Conservation (phyloP, 1,284 basidiomycete genomes). For the Rugosomyces carneus region DNA sequence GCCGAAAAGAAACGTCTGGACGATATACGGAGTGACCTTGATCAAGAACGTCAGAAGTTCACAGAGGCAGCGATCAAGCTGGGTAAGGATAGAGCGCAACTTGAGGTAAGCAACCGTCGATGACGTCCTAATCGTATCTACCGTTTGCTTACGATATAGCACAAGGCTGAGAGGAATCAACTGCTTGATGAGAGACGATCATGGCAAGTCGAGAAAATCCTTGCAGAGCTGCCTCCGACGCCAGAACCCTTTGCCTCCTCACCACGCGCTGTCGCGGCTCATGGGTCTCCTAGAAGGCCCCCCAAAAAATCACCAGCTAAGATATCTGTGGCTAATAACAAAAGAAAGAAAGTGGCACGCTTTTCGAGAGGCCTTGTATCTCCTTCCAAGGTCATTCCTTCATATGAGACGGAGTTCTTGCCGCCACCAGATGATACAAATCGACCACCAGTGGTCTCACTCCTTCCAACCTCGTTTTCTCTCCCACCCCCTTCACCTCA, state of each 20-base stretch:
- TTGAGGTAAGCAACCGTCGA: conserved; percentile 50
- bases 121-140: neutral
- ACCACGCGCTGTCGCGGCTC: conserved; percentile 21
- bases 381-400: conserved; percentile 38
- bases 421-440: conserved; percentile 29
- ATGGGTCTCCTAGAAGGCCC: conserved; percentile 28
- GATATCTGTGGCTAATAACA: conserved; percentile 32
- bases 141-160: neutral
- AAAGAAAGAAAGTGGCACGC: conserved; percentile 37
- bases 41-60: conserved; percentile 62
- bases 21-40: conserved; percentile 48
- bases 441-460: conserved; percentile 24
- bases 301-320: conserved; percentile 25
- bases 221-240: conserved; percentile 49
- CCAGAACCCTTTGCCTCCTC: conserved; percentile 25
- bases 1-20: conserved; percentile 48
- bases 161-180: conserved; percentile 54
- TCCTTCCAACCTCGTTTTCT: conserved; percentile 59
- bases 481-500: conserved; percentile 68
- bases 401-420: conserved; percentile 65
- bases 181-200: conserved; percentile 63
- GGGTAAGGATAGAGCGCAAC: conserved; percentile 54
- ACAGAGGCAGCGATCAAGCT: conserved; percentile 58
- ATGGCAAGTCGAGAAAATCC: conserved; percentile 59
- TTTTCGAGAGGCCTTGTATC: conserved; percentile 36